phyloP scores from a whole-genome alignment of 768 basidiomycete species.

The Tulasnella sp. region DNA sequence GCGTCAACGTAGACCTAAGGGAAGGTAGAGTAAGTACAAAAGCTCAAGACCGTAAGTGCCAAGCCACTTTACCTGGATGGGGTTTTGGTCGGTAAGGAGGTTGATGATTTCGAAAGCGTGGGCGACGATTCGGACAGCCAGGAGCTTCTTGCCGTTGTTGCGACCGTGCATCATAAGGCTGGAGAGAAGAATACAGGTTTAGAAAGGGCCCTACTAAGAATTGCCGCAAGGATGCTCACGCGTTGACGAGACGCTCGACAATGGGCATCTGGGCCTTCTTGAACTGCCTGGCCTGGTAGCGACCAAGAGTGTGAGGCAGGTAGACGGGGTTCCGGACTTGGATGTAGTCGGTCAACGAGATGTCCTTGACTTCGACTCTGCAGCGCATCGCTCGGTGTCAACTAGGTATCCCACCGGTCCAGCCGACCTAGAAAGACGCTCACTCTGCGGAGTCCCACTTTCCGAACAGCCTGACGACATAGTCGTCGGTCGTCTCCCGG shows the following conservation, averaged over 20 bases:
- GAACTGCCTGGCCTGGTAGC: slow-evolving; percentile 99
- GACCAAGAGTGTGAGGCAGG: slow-evolving; percentile 96
- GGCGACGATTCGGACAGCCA: slow-evolving; percentile 97
- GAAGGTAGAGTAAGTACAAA: neutral
- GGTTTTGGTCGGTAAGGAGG: slow-evolving; percentile 99
- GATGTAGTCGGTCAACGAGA: slow-evolving; percentile 98
- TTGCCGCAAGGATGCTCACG: slow-evolving; percentile 37
- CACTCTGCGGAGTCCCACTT: slow-evolving; percentile 99
- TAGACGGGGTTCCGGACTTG: slow-evolving; percentile 97
- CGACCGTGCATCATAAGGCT: slow-evolving; percentile 99
- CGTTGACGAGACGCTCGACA: slow-evolving; percentile 97
- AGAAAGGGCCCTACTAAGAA: neutral
- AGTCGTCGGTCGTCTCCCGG: slow-evolving; percentile 65
- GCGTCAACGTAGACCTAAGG: slow-evolving; percentile 86
- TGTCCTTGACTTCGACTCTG: slow-evolving; percentile 98
- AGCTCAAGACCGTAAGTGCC: neutral
- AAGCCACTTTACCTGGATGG: slow-evolving; percentile 67
- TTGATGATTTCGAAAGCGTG: slow-evolving; percentile 99
- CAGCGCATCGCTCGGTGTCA: neutral
- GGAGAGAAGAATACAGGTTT: too few species aligned
- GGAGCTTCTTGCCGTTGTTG: slow-evolving; percentile 99
- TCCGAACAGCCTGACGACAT: slow-evolving; percentile 82
- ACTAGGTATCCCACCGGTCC: neutral
- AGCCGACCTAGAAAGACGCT: slow-evolving; percentile 26
- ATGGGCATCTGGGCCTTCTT: slow-evolving; percentile 99